Base-by-base conservation (phyloP, 306 rosid genomes). In the Dalbergia cultrata region DNA sequence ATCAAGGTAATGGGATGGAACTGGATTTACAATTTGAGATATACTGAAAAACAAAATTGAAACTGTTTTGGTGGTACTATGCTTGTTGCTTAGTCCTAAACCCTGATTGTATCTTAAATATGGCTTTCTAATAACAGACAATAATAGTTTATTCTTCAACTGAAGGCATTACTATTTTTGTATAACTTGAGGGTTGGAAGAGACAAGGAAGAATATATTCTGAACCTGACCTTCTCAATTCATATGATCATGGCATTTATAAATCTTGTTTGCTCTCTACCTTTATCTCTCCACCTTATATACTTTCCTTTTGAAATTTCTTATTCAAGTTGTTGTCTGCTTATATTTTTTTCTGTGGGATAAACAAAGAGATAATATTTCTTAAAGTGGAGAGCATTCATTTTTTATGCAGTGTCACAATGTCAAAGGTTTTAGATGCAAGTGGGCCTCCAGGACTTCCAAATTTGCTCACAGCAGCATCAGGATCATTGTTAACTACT, bases 381-480 rank as follows among this genome's bases (percentile, higher is more conserved):
- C 60, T 75, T 68, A 78, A 82, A 72, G 53, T 79, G 41, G 16
- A 22, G 16, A 44, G 64, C 76, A 69, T 75, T 84, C 65, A 60
- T 74, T 67, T 85, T n/a, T 19, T 37, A 65, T 83, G 81, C 81
- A 95, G 98, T 72, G 90, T 91, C 74, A 85, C 86, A 73, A 88
- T 90, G 94, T 70, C 91, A 67, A 95, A 95, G 84, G 92, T 93
- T 83, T 86, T 95, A 88, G 98, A 91, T 89, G 98, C 98, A 85
- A 93, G 97, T 82, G 98, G 97, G 61, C 99, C 99, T 73, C 99
- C 99, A 37, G 99, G 99, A 89, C 98, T 95, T 87, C 99, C 99
- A 64, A 90, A 84, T 82, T 85, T 95, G 76, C 93, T 95, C 83
- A 87, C 95, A 63, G 70, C 88, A 47, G 78, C 87, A 57, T 89